Conservation (phyloP, 2,329 filamentous ascomycete species). For the Cryphonectria parasitica region DNA sequence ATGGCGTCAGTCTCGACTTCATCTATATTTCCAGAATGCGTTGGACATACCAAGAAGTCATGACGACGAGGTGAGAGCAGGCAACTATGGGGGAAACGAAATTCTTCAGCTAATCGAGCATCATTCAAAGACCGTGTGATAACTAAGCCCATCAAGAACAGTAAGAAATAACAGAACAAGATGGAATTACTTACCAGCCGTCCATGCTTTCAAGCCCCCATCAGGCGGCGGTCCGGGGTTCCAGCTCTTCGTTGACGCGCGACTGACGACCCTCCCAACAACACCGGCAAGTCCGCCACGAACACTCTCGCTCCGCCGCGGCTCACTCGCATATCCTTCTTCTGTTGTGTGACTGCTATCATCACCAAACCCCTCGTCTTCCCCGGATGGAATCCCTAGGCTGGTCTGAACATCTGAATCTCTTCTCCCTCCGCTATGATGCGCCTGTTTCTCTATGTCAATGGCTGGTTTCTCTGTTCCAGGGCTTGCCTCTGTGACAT, state of each 20-base stretch:
- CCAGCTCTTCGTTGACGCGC: constrained; percentile 44
- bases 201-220: constrained; percentile 53
- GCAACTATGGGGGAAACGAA: constrained; percentile 35
- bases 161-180: neutral
- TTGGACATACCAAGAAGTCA: constrained; percentile 52
- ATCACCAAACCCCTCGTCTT: constrained; percentile 8
- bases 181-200: constrained; percentile 41
- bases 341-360: neutral
- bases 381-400: constrained; percentile 10
- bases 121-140: neutral
- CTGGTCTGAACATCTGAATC: constrained; percentile 14
- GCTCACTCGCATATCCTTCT: neutral
- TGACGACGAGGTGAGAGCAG: constrained; percentile 50
- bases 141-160: neutral
- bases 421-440: neutral
- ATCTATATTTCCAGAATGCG: neutral
- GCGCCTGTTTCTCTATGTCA: constrained; percentile 12
- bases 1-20: neutral
- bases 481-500: neutral
- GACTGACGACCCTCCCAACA: constrained; percentile 45
- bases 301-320: constrained; percentile 28
- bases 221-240: constrained; percentile 55
- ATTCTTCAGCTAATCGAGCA: neutral
- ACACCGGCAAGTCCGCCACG: constrained; percentile 35
- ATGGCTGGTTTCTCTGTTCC: neutral